phyloP scores from a whole-genome alignment of 1,139 yeast species.

The Candida frijolesensis region DNA sequence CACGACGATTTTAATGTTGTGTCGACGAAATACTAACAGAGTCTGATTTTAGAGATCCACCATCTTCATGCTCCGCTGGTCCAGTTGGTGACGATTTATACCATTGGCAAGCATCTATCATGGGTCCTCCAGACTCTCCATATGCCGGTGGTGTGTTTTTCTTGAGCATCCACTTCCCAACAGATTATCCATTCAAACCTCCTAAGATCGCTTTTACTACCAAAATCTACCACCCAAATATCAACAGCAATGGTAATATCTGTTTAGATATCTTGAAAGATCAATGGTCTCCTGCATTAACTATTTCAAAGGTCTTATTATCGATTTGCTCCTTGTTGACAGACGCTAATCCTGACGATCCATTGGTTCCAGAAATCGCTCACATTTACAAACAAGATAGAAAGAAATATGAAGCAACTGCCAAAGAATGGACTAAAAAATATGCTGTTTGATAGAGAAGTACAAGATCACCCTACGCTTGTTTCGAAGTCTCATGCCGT shows the following conservation, averaged over 20 bases:
- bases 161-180: slow-evolving; percentile 89
- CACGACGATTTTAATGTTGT: not conserved
- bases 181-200: slow-evolving; percentile 93
- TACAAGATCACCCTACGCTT: not conserved
- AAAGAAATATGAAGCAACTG: slow-evolving; percentile 93
- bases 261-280: slow-evolving; percentile 85
- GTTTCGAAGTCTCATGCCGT: slow-evolving; percentile 3
- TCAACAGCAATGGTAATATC: slow-evolving; percentile 85
- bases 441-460: slow-evolving; percentile 70
- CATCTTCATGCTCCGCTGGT: slow-evolving; percentile 98
- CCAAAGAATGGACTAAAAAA: slow-evolving; percentile 98
- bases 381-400: slow-evolving; percentile 95
- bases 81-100: slow-evolving; percentile 96
- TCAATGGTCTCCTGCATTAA: slow-evolving; percentile 90
- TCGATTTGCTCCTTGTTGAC: slow-evolving; percentile 90
- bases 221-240: slow-evolving; percentile 88
- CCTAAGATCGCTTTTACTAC: slow-evolving; percentile 92
- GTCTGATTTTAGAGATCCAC: slow-evolving; percentile 75
- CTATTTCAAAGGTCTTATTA: slow-evolving; percentile 84
- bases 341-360: slow-evolving; percentile 99
- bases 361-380: slow-evolving; percentile 97
- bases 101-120: slow-evolving; percentile 97
- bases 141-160: slow-evolving; percentile 93
- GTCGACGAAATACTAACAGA: slow-evolving; percentile 29
- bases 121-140: slow-evolving; percentile 95